Evolutionary conservation across 1,284 basidiomycete genomes (phyloP).

Genomic region (Schizopora paradoxa): DNA sequence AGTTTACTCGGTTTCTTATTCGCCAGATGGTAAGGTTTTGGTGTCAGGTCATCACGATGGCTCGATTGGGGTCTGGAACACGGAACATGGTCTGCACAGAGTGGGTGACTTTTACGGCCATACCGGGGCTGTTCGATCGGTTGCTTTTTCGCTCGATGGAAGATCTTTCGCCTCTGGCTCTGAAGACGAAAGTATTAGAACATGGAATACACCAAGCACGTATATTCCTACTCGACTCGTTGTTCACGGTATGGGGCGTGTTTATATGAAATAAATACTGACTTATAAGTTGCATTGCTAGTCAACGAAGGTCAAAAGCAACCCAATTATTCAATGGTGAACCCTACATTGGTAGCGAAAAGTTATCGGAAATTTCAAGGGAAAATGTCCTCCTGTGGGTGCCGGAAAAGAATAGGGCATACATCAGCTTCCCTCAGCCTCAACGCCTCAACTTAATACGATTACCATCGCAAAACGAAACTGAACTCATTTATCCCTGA

Average conservation of each 20-base stretch:
- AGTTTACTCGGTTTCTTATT: background rate
- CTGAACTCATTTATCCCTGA: too few relatives aligned
- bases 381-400: background rate
- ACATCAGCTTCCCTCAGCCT: background rate
- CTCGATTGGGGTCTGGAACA: conserved; percentile 1
- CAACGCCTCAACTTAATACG: too few relatives aligned
- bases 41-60: background rate
- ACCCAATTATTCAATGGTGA: too few relatives aligned
- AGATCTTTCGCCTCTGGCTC: conserved; percentile 13
- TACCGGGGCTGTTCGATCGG: background rate
- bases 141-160: conserved; percentile 15
- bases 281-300: too few relatives aligned
- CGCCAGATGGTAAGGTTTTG: background rate
- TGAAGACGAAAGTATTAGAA: conserved; percentile 2
- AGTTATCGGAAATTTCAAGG: too few relatives aligned
- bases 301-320: too few relatives aligned
- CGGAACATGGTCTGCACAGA: background rate
- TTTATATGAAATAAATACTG: too few relatives aligned
- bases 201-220: conserved; percentile 16
- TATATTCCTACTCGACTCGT: too few relatives aligned
- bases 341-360: too few relatives aligned
- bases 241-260: too few relatives aligned
- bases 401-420: background rate
- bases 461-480: too few relatives aligned
- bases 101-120: conserved; percentile 1